Evolutionary conservation across 1,284 basidiomycete species (phyloP).

Genomic region (Papiliotrema fonsecae): DNA sequence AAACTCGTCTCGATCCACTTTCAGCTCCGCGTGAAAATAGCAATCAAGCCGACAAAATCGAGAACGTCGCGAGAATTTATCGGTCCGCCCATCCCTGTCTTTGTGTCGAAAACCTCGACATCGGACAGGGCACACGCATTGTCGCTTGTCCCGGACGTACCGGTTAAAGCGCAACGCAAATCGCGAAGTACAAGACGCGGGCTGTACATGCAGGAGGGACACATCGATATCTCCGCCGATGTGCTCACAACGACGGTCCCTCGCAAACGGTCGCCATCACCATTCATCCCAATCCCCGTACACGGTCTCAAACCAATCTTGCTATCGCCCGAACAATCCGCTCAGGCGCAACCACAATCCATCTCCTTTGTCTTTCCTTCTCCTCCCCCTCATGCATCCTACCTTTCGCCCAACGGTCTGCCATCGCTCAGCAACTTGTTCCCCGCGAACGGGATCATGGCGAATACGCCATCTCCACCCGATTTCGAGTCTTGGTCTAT

Average conservation of each 20-base stretch:
- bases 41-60: conserved; percentile 18
- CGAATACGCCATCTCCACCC: neutral
- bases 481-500: conserved; percentile 15
- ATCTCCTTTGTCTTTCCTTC: conserved; percentile 35
- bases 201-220: conserved; percentile 36
- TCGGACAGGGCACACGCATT: conserved; percentile 17
- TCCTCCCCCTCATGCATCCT: conserved; percentile 5
- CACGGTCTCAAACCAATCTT: conserved; percentile 30
- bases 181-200: conserved; percentile 21
- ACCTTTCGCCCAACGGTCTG: neutral
- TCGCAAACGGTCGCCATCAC: neutral
- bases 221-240: conserved; percentile 21
- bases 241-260: conserved; percentile 5
- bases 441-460: too few relatives aligned
- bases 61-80: conserved; percentile 17
- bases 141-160: neutral
- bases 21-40: conserved; percentile 24
- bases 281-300: conserved; percentile 8
- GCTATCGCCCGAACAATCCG: conserved; percentile 14
- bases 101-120: conserved; percentile 14
- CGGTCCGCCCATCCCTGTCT: conserved; percentile 21
- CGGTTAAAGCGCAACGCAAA: conserved; percentile 7
- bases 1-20: conserved; percentile 26
- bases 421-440: neutral
- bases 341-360: conserved; percentile 17